Evolutionary conservation across 352 stramenopile species (phyloP), one percentile per base, ranked within the genome.

Genomic region (Pythium aquatile): DNA sequence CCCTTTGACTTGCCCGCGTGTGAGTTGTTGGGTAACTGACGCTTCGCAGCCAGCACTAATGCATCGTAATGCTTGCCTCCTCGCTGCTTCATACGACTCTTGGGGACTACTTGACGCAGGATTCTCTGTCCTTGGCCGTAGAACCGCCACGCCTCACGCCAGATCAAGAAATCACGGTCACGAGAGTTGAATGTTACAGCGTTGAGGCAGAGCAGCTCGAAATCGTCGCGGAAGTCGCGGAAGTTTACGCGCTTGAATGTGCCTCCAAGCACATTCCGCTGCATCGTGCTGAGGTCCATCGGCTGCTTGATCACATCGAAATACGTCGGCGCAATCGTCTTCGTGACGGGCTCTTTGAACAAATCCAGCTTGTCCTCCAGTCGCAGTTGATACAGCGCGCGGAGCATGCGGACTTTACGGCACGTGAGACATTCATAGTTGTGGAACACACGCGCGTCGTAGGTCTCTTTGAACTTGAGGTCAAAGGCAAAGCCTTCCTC

Each of bases 151-250:
- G 94, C 91, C 69, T 98, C 91, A 26, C 90, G 89, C 93, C 93
- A 98, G 66, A 97, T 91, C 29, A 93, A 49, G 42, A 93, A 96
- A 20, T 96, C 83, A 8, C 83, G 83, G 51, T 94, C 87, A 35
- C 91, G 86, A 1, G 81, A 87, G 72, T 99, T 99, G 72, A 98
- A 99, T 30, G 92, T 97, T 8, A 99, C 80, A 0, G 96, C 96
- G 66, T 99, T 99, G 20, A 97, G 68, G 26, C 94, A 97, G 74
- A 99, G 95, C 7, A 98, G 75, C 72, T 98, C 97, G 63, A 98
- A 98, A 62, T 98, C 90, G 58, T 97, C 83, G 11, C 90, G 83
- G 62, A 98, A 88, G 51, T 77, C 76, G 13, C 80, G 77, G 51
- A 93, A 94, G 29, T 89, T 87, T 1, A 85, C 75, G 16, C 75